Evolutionary conservation across 371 early-diverging fungal species (phyloP), one percentile per base, ranked within the genome.

Genomic region (Mucor saturninus): DNA sequence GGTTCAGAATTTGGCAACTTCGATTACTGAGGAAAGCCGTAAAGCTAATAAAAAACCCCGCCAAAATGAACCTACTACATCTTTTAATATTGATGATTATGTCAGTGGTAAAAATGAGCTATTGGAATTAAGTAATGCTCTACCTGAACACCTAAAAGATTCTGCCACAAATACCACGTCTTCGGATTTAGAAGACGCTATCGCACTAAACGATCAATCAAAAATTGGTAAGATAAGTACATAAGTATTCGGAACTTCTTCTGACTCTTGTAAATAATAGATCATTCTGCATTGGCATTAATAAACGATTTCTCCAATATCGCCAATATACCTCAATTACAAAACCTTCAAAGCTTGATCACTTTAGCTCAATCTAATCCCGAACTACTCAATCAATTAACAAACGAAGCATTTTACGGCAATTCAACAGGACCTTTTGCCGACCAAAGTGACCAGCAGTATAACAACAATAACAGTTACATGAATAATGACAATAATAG

Each of bases 341-440:
- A 68, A 40, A 71, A 56, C 26, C 50, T 73, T 26, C 71, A 71
- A 49, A 59, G 30, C 14, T 50, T 75, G 21, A 71, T 75, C 26
- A 53, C 59, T 9, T 56, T 75, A n/a, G 75, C 75, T 7, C 75
- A 75, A 63, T 48, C 75, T 3, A 71, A 68, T 35, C 75, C 75
- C 5, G 64, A 59, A 4, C 38, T 75, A 13, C 28, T 71, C 4
- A 61, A 28, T 30, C 75, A 75, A 49, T 53, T 75, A 31, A 69
- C 69, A 26, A 61, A 26, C 26, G 71, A 71, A 31, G 46, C 64
- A 6, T 40, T 64, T 21, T 64, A 56, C 37, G 37, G 35, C 4
- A 54, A 38, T 49, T 31, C 64, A 30, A 6, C 64, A 46, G n/a
- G 46, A 29, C 37, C 46, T 5, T 14, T 61, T 32, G 31, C 46